Percentiles rank a stretch among this genome's conserved stretches.
Conservation (phyloP, 352 stramenopile species). For the Pseudoperonospora humuli region DNA sequence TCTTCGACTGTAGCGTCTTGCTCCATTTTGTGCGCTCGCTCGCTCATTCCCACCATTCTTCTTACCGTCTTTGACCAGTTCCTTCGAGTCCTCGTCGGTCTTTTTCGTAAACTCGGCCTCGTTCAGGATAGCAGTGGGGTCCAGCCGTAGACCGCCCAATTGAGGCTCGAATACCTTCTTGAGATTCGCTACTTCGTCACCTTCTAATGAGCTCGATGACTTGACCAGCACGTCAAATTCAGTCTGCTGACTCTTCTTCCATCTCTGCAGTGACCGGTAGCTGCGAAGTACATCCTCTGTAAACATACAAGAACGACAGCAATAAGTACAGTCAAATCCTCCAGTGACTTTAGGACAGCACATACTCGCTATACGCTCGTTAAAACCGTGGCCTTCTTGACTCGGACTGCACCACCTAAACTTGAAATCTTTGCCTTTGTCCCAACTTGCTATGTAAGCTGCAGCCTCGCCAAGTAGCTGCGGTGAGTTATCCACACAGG, state of each 20-base stretch:
- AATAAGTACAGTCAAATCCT: background rate
- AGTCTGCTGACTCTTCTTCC: conserved; percentile 55
- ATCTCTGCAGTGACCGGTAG: conserved; percentile 48
- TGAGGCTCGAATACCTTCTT: conserved; percentile 50
- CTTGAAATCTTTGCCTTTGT: conserved; percentile 69
- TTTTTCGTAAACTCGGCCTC: conserved; percentile 65
- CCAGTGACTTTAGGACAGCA: background rate
- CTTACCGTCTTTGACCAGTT: conserved; percentile 27
- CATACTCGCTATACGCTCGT: conserved; percentile 62
- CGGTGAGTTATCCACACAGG: conserved; percentile 47
- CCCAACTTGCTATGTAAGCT: conserved; percentile 65
- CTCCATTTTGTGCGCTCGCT: background rate
- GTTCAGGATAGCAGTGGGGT: conserved; percentile 44
- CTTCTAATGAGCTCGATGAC: conserved; percentile 19
- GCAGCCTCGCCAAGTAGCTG: conserved; percentile 62
- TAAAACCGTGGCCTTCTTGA: conserved; percentile 44
- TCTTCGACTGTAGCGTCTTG: conserved; percentile 10
- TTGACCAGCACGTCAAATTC: conserved; percentile 52
- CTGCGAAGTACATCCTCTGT: conserved; percentile 60
- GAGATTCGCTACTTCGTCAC: conserved; percentile 23
- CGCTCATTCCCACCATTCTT: conserved; percentile 9
- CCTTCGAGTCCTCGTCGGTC: conserved; percentile 52
- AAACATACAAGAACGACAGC: background rate
- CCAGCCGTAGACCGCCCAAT: conserved; percentile 53
- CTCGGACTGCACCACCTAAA: conserved; percentile 68